These are phyloP conservation scores for Kluyveromyces starmeri DNA, from an alignment of 805 yeast genomes.

Conservation along the genomic window DNA sequence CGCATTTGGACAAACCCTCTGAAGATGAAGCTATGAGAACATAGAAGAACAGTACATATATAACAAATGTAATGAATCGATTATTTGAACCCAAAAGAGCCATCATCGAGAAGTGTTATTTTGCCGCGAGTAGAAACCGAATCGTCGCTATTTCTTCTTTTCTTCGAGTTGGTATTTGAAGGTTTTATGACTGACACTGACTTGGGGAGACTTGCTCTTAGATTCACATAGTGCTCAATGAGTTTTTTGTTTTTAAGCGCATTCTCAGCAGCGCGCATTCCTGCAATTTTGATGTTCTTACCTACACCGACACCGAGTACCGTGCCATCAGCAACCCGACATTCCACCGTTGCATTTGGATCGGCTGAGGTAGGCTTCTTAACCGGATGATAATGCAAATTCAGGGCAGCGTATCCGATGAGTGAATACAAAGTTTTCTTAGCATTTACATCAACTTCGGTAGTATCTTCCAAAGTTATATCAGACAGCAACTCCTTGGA, in stretches of 20 bases:
- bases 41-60: neutral
- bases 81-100: neutral
- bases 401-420: constrained; percentile 64
- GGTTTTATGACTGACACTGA: constrained; percentile 24
- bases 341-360: constrained; percentile 50
- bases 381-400: constrained; percentile 48
- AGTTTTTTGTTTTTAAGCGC: constrained; percentile 53
- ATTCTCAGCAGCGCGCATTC: constrained; percentile 74
- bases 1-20: neutral
- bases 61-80: neutral
- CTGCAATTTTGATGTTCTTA: constrained; percentile 64
- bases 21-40: neutral
- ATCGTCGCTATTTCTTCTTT: neutral
- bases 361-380: constrained; percentile 28
- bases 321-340: constrained; percentile 54
- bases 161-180: constrained; percentile 8
- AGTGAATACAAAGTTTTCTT: constrained; percentile 69
- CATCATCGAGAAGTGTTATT: constrained; percentile 5
- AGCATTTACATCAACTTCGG: constrained; percentile 50
- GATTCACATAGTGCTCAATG: constrained; percentile 54
- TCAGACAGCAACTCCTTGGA: constrained; percentile 15
- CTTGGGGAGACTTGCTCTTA: constrained; percentile 47
- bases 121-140: neutral
- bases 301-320: constrained; percentile 67
- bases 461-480: constrained; percentile 24